phyloP scores from a whole-genome alignment of 495 filamentous ascomycete species.

The Penicillium lagena region DNA sequence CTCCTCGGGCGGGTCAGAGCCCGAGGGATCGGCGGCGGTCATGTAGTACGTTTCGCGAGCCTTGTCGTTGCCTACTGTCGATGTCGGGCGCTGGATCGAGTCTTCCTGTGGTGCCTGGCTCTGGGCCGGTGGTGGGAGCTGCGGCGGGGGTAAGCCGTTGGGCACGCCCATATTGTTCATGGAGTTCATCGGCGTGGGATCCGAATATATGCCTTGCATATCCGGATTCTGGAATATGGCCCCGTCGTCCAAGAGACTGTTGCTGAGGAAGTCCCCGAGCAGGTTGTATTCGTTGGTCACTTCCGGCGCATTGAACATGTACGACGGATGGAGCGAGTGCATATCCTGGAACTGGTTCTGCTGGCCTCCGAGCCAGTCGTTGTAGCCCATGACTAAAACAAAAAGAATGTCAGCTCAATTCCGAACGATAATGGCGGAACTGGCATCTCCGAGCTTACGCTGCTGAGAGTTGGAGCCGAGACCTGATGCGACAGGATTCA shows the following conservation, averaged over 20 bases:
- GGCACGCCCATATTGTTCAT: constrained; percentile 33
- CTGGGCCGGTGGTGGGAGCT: constrained; percentile 31
- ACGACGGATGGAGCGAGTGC: constrained; percentile 88
- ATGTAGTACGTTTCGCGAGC: constrained; percentile 89
- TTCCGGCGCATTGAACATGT: constrained; percentile 92
- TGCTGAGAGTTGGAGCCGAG: constrained; percentile 58
- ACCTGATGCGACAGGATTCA: constrained; percentile 28
- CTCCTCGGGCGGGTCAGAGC: constrained; percentile 85
- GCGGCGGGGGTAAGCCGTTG: constrained; percentile 29
- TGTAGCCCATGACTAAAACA: constrained; percentile 54
- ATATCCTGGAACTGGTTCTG: constrained; percentile 88
- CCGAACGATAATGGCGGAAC: background rate
- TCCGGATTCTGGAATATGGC: constrained; percentile 59
- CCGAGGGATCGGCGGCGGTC: constrained; percentile 89
- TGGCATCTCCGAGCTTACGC: constrained; percentile 53
- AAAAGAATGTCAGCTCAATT: constrained; percentile 18
- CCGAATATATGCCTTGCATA: constrained; percentile 47
- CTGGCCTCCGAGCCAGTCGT: constrained; percentile 57
- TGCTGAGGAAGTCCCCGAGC: constrained; percentile 91
- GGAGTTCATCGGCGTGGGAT: constrained; percentile 47
- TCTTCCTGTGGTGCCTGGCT: constrained; percentile 43
- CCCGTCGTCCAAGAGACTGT: constrained; percentile 76
- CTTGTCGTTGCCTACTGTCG: constrained; percentile 65
- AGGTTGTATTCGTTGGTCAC: constrained; percentile 93
- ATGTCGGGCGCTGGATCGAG: constrained; percentile 52